Evolutionary conservation across 805 yeast genomes (phyloP).

Genomic region (Yamadazyma ubonensis): DNA sequence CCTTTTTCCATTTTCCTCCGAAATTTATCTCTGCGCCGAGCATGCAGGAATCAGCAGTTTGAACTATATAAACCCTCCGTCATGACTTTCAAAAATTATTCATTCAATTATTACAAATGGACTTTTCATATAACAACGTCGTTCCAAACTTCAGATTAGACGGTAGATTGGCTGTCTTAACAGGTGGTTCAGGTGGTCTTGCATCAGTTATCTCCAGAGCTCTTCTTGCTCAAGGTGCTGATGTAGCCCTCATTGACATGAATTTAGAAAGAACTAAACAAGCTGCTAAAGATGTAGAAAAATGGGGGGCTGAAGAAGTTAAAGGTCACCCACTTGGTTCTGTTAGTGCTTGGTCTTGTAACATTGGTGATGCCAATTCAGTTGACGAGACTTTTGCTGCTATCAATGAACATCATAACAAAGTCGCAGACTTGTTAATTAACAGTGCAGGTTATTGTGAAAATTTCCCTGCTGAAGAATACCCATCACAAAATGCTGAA

Average conservation of each 20-base stretch:
- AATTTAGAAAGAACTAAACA: conserved; percentile 56
- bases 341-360: conserved; percentile 69
- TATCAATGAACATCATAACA: conserved; percentile 57
- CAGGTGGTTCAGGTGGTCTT: conserved; percentile 83
- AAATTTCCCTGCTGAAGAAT: conserved; percentile 73
- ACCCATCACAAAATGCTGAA: conserved; percentile 70
- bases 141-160: conserved; percentile 68
- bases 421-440: conserved; percentile 62
- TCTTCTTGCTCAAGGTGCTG: conserved; percentile 73
- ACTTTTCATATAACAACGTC: conserved; percentile 42
- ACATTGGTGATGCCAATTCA: conserved; percentile 61
- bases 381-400: conserved; percentile 57
- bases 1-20: conserved; percentile 12
- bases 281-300: conserved; percentile 49
- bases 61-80: conserved; percentile 8
- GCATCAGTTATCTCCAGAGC: conserved; percentile 65
- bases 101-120: conserved; percentile 17
- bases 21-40: conserved; percentile 6
- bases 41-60: conserved; percentile 1
- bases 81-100: not conserved
- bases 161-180: conserved; percentile 67
- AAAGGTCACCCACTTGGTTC: conserved; percentile 33
- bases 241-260: conserved; percentile 70
- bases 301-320: conserved; percentile 49
- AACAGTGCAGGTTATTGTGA: conserved; percentile 88